Evolutionary conservation across 371 early-diverging fungal genomes (phyloP).

Genomic region (Actinomucor elegans): DNA sequence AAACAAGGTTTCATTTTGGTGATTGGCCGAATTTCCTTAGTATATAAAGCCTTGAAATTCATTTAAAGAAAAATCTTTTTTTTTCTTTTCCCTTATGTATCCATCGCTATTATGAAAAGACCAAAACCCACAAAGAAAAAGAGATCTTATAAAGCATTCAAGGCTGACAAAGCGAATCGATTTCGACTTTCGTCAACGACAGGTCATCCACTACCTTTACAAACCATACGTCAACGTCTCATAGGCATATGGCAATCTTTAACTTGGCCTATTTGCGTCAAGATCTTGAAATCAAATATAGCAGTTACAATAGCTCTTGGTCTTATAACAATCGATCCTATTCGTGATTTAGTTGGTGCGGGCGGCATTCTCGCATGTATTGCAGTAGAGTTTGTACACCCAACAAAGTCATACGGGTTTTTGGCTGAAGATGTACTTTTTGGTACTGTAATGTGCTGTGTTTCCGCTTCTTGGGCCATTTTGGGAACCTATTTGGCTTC

Average conservation of each 20-base stretch:
- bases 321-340: slow-evolving; percentile 29
- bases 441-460: slow-evolving; percentile 42
- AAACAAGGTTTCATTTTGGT: no score
- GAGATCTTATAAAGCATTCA: no score
- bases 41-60: no score
- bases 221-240: slow-evolving; percentile 32
- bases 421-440: slow-evolving; percentile 37
- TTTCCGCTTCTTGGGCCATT: slow-evolving; percentile 39
- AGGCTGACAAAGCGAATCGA: neutral
- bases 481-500: slow-evolving; percentile 37
- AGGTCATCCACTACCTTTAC: slow-evolving; percentile 28
- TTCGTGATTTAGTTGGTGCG: slow-evolving; percentile 17
- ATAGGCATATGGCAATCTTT: slow-evolving; percentile 35
- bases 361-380: slow-evolving; percentile 35
- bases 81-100: slow-evolving; percentile 4
- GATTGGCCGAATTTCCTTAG: no score
- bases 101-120: neutral
- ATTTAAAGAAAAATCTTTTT: slow-evolving; percentile 1
- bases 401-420: slow-evolving; percentile 43
- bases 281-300: slow-evolving; percentile 46
- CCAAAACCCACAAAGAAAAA: no score
- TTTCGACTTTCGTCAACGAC: slow-evolving; percentile 39
- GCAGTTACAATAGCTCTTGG: slow-evolving; percentile 40
- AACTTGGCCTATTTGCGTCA: slow-evolving; percentile 40
- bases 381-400: slow-evolving; percentile 49